Percentiles rank a stretch among this genome's conserved stretches.
These are phyloP conservation scores for Penicillium brevicompactum DNA, from an alignment of 2,329 filamentous ascomycete genomes.

Conservation along the genomic window DNA sequence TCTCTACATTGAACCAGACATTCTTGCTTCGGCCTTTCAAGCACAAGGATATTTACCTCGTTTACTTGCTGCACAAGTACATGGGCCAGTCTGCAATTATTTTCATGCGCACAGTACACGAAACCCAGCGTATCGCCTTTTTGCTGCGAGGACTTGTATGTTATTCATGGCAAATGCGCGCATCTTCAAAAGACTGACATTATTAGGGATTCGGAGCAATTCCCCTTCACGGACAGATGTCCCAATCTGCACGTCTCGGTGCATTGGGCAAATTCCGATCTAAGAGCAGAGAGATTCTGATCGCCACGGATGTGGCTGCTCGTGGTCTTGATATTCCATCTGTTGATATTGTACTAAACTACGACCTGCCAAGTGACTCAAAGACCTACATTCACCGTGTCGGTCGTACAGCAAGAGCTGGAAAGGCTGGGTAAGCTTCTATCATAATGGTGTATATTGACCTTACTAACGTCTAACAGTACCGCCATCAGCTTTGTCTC, in stretches of 20 bases:
- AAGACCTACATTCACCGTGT: constrained; percentile 93
- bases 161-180: neutral
- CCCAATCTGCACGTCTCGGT: constrained; percentile 81
- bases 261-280: constrained; percentile 88
- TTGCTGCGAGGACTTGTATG: constrained; percentile 71
- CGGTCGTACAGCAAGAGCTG: constrained; percentile 82
- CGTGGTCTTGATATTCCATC: constrained; percentile 89
- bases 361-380: constrained; percentile 78
- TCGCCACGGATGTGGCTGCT: constrained; percentile 92
- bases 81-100: constrained; percentile 84
- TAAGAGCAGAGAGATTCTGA: constrained; percentile 76
- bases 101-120: constrained; percentile 89
- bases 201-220: constrained; percentile 78
- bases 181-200: neutral
- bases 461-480: neutral
- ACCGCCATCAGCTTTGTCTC: constrained; percentile 65
- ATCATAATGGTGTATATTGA: neutral
- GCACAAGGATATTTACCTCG: constrained; percentile 86
- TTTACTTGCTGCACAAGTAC: constrained; percentile 83
- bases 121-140: constrained; percentile 83
- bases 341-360: constrained; percentile 87
- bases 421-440: constrained; percentile 76
- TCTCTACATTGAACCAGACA: constrained; percentile 81
- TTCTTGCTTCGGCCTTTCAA: constrained; percentile 85
- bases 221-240: constrained; percentile 88